Conservation (phyloP, 2,329 filamentous ascomycete species). For the Microsporum canis region DNA sequence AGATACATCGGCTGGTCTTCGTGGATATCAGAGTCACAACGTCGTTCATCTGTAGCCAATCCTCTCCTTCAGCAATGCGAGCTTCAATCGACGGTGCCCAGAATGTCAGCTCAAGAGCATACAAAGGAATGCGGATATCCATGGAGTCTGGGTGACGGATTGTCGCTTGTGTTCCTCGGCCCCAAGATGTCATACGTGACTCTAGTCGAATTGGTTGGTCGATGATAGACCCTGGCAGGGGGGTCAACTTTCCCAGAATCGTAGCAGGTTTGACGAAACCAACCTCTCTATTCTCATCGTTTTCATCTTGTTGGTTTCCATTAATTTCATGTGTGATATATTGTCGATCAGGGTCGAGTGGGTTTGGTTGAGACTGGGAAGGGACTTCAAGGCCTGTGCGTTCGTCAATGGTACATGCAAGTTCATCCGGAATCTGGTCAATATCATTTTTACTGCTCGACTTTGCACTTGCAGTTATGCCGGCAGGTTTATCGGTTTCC, state of each 20-base stretch:
- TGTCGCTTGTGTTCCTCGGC: conserved; percentile 58
- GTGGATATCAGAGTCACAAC: conserved; percentile 65
- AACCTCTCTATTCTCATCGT: neutral
- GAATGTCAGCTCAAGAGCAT: conserved; percentile 65
- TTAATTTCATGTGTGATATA: neutral
- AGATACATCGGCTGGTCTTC: conserved; percentile 63
- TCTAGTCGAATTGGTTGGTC: conserved; percentile 55
- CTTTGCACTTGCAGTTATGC: neutral
- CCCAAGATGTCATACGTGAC: conserved; percentile 62
- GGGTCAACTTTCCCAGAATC: conserved; percentile 54
- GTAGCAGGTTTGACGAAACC: conserved; percentile 27
- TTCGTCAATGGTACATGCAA: conserved; percentile 35
- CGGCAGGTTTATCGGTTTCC: neutral
- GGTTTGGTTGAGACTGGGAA: neutral
- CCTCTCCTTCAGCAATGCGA: conserved; percentile 44
- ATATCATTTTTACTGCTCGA: neutral
- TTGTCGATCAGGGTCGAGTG: neutral
- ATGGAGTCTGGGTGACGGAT: conserved; percentile 49
- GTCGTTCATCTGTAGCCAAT: conserved; percentile 43
- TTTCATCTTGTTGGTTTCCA: neutral
- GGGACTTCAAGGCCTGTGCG: conserved; percentile 27
- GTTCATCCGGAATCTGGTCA: conserved; percentile 19
- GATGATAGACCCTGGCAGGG: conserved; percentile 53
- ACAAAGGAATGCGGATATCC: conserved; percentile 68
- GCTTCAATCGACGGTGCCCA: conserved; percentile 59